Evolutionary conservation across 306 rosid species (phyloP), one percentile per base, ranked within the genome.

Genomic region (Nissolia schottii): DNA sequence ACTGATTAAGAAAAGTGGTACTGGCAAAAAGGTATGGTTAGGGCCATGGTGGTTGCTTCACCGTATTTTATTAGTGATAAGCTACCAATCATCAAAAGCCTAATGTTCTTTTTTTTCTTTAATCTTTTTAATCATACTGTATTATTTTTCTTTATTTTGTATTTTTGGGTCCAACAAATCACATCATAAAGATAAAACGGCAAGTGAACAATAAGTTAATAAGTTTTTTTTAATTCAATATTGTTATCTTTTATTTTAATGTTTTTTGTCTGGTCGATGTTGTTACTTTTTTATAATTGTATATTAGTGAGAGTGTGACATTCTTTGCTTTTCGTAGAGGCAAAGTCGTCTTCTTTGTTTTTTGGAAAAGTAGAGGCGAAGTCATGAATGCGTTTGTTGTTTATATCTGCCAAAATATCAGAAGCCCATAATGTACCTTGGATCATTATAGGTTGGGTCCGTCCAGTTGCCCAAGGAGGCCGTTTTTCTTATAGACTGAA

Each of bases 251-350:
- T n/a, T 23, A n/a, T n/a, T n/a, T n/a, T n/a, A n/a, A n/a, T 56
- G 15, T 48, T 16, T 16, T 18, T 18, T 34, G 10, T 9, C 22
- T 1, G 10, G 5, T 10, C 31, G 25, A n/a, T 11, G 24, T 74
- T 16, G 22, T 37, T 5, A 32, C 15, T 38, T 49, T 28, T 29
- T 14, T 28, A 43, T 32, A 19, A 11, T 25, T 62, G 13, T 46
- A 51, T 35, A 10, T 24, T 48, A 55, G 43, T 48, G 25, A 35
- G 25, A 34, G 10, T 31, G 2, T 43, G 60, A 24, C 14, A 25
- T 45, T 48, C 49, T 50, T 34, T 69, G 29, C 81, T 59, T 77
- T 27, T 11, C 40, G 66, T 54, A 11, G 24, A 62, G 51, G 72
- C 19, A 3, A 61, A 9, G 29, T 45, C 41, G n/a, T 41, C 7